Evolutionary conservation across 495 filamentous ascomycete genomes (phyloP), one percentile per base, ranked within the genome.

Genomic region (Penicillium roqueforti): DNA sequence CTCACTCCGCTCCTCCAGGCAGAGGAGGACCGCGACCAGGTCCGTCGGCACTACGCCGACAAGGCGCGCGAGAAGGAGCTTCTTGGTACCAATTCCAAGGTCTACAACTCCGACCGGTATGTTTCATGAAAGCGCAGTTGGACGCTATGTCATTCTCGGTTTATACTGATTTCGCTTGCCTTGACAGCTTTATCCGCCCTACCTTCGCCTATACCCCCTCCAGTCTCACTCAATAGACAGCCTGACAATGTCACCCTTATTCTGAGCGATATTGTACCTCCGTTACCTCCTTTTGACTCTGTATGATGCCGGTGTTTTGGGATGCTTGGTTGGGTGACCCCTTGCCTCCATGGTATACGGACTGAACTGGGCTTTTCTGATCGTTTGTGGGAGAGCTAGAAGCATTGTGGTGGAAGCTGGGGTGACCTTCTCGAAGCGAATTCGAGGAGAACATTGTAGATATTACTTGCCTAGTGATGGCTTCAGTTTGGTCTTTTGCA

Each of bases 21-120:
- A 51, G 93, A 98, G 68, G 88, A 92, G 65, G 93, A 98, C 76
- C 87, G 93, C 43, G 93, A 98, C 76, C 84, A 89, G 66, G 91
- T 95, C 59, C 81, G 93, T 42, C 75, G 92, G 58, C 78, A 91
- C 66, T 83, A 84, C 51, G 93, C 95, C 44, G 88, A 95, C 65
- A 82, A 89, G 78, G 88, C 83, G 51, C 78, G 93, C 39, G 95
- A 97, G 81, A 89, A 89, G 81, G 85, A 89, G 74, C 76, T 98
- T 48, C 62, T 97, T 59, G 92, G 92, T 26, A 79, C 81, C 58
- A 87, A 92, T 71, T 78, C 77, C 22, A 83, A 82, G 64, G 81
- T 93, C 29, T 98, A 97, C 71, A 83, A 97, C 76, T 85, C 83
- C 55, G 91, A 95, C 61, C 76, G 87, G 92, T 95, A 79, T 40